Conservation (phyloP, 768 basidiomycete genomes). For the Melanogaster broomeanus region DNA sequence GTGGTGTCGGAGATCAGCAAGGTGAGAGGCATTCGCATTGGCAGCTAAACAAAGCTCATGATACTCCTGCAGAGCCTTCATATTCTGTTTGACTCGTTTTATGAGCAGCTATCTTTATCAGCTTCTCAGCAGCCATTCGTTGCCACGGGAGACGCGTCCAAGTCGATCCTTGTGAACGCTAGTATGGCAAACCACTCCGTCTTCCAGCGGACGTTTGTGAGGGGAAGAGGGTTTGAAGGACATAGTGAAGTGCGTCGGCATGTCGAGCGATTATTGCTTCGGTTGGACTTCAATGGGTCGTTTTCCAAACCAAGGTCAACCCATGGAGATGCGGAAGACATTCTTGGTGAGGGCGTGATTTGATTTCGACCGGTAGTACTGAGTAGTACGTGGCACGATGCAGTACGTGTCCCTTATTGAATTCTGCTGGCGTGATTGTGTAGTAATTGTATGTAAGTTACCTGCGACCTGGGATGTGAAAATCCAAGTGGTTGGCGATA, state of each 20-base stretch:
- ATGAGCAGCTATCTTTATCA: conserved; percentile 74
- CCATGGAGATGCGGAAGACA: conserved; percentile 32
- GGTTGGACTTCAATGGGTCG: conserved; percentile 83
- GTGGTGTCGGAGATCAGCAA: conserved; percentile 77
- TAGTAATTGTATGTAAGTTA: no score
- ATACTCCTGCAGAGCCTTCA: conserved; percentile 58
- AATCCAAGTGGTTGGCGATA: no score
- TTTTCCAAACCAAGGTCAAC: conserved; percentile 53
- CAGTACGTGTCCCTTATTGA: no score
- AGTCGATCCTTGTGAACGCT: conserved; percentile 62
- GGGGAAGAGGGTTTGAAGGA: conserved; percentile 53
- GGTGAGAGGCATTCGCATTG: conserved; percentile 39
- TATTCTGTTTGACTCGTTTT: conserved; percentile 69
- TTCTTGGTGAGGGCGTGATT: conserved; percentile 39
- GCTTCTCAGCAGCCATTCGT: conserved; percentile 75
- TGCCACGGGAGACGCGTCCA: conserved; percentile 65
- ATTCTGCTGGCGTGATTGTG: no score
- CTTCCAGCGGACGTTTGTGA: conserved; percentile 51
- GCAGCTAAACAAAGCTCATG: background rate
- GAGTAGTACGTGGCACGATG: background rate
- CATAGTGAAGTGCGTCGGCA: conserved; percentile 75
- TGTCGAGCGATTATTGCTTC: conserved; percentile 77
- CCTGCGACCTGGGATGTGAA: no score
- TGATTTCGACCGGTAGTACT: background rate
- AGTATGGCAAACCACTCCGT: conserved; percentile 49